phyloP scores from a whole-genome alignment of 2,329 filamentous ascomycete genomes.

The Camptophora hylomeconis region DNA sequence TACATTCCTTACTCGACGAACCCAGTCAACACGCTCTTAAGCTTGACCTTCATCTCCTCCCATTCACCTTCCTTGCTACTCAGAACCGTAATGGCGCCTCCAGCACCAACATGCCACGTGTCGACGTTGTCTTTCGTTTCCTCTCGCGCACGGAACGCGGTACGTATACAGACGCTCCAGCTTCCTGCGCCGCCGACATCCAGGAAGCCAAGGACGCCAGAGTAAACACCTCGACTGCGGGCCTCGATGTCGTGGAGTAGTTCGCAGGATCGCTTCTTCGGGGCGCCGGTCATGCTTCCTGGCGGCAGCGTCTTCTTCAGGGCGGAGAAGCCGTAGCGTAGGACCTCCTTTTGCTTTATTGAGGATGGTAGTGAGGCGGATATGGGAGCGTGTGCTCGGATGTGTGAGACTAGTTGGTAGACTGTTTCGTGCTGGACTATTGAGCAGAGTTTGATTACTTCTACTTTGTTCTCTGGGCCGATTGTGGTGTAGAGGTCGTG shows the following conservation, averaged over 20 bases:
- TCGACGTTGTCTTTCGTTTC: constrained; percentile 17
- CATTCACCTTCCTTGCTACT: constrained; percentile 70
- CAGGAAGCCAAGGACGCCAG: constrained; percentile 80
- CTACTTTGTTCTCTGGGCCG: constrained; percentile 31
- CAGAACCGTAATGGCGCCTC: constrained; percentile 76
- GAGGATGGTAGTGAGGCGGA: constrained; percentile 22
- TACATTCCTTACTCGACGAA: too few relatives aligned
- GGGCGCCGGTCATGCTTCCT: constrained; percentile 92
- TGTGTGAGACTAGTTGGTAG: constrained; percentile 80
- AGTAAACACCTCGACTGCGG: constrained; percentile 59
- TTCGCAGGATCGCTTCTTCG: constrained; percentile 85
- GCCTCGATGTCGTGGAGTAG: constrained; percentile 59
- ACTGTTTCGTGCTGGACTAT: constrained; percentile 88
- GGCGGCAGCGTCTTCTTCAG: constrained; percentile 69
- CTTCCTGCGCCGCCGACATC: constrained; percentile 75
- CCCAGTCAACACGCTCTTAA: constrained; percentile 34
- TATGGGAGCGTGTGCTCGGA: constrained; percentile 47
- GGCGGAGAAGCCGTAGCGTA: constrained; percentile 51
- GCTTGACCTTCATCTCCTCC: constrained; percentile 79
- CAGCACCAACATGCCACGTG: constrained; percentile 72
- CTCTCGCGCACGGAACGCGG: constrained; percentile 41
- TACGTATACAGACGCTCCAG: constrained; percentile 84
- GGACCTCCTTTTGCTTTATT: constrained; percentile 5
- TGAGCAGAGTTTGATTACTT: constrained; percentile 64
- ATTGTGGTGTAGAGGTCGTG: constrained; percentile 60